These are phyloP conservation scores for Lichtheimia ornata DNA, from an alignment of 371 early-diverging fungal genomes.

Conservation along the genomic window DNA sequence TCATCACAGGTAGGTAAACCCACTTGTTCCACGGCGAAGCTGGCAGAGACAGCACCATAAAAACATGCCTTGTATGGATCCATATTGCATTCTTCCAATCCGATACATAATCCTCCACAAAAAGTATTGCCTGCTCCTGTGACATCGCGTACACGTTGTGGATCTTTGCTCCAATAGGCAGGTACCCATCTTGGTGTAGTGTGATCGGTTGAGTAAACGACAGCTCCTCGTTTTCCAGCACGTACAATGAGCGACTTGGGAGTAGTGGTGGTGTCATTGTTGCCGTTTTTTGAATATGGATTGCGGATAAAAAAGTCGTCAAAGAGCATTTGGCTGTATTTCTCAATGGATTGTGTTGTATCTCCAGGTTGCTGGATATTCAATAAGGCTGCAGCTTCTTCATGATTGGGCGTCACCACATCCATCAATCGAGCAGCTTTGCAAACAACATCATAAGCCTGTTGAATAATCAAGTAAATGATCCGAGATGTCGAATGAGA, in stretches of 20 bases:
- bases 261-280: too few relatives aligned
- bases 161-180: constrained; percentile 34
- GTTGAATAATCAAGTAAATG: not conserved
- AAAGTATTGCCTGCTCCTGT: constrained; percentile 56
- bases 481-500: not conserved
- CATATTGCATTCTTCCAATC: constrained; percentile 28
- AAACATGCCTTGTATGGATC: constrained; percentile 30
- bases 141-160: constrained; percentile 32
- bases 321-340: constrained; percentile 8
- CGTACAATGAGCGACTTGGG: constrained; percentile 22
- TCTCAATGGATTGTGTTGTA: constrained; percentile 10
- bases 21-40: constrained; percentile 48
- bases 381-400: constrained; percentile 32
- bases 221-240: constrained; percentile 37
- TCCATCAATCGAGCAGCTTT: constrained; percentile 18
- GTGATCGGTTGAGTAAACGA: constrained; percentile 6
- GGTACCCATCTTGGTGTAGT: constrained; percentile 27
- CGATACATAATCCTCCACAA: constrained; percentile 31
- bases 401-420: constrained; percentile 33
- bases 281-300: too few relatives aligned
- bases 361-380: constrained; percentile 1
- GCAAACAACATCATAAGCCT: constrained; percentile 14
- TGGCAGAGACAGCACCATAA: constrained; percentile 47
- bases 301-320: not conserved
- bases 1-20: constrained; percentile 28